Base-by-base conservation (phyloP, 495 filamentous ascomycete genomes). In the Talaromyces proteolyticus region DNA sequence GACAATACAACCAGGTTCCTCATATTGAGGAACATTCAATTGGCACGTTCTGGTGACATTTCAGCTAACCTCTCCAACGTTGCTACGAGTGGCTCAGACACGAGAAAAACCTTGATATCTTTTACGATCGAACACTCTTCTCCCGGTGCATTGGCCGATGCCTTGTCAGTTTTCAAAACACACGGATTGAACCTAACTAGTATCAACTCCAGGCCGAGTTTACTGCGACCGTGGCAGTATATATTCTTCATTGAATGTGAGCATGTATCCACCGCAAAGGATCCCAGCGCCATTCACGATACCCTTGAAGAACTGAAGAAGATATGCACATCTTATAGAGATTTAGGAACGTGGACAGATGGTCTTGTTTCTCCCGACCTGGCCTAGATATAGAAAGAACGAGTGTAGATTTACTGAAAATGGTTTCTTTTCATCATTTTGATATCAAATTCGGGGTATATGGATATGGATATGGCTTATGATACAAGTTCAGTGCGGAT, bases 161-260 rank as follows among this genome's bases (percentile, higher is more conserved):
- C 85, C 17, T 69, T 98, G 49, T 72, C 82, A 37, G 84, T 89
- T 38, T 96, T 98, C 67, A 81, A 84, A 57, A 64, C 67, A 8
- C 72, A 77, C 55, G 72, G 75, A 0, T 64, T 96, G 40, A 96
- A 96, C 62, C 70, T 98, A 29, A 96, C 92, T 12, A 91, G 86
- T 63, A 96, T 96, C 62, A 89, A 86, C 53, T 87, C 87, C 50
- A 68, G 94, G 54, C 93, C 93, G 12, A 92, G 86, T 57, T 73
- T 87, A 53, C 70, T 78, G 39, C 66, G 68, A 47, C 78, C 85
- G 23, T 97, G 95, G 85, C 82, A 92, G 60, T 98, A 98, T 68
- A 78, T 95, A 21, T 96, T 97, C 67, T 86, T 98, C 65, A 85
- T 96, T 18, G 93, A 97, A 72, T 89, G 95, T 61, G 77, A 87